These are phyloP conservation scores for Themeda triandra DNA, from an alignment of 176 grass and related monocot species.

Conservation along the genomic window DNA sequence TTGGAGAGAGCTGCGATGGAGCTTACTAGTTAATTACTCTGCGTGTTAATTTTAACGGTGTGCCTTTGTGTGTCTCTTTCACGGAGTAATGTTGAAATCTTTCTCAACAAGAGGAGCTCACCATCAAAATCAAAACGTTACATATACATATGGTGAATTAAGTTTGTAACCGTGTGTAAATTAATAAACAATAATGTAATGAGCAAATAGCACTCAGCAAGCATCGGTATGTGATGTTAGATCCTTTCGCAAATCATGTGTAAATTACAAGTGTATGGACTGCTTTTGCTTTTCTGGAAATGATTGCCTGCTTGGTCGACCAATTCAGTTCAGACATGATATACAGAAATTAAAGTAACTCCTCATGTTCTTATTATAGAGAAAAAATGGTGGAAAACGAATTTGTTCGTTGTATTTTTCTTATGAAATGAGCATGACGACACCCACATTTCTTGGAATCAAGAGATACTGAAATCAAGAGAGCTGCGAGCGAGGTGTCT, in stretches of 20 bases:
- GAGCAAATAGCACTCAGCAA: background rate
- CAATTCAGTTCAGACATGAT: background rate
- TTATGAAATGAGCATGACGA: background rate
- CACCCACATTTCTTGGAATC: background rate
- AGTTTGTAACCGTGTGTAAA: constrained; percentile 38
- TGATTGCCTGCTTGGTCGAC: background rate
- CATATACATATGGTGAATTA: background rate
- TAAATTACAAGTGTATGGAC: background rate
- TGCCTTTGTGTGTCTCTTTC: background rate
- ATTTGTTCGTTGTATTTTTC: background rate
- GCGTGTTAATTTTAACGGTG: background rate
- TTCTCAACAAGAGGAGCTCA: background rate
- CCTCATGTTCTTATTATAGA: background rate
- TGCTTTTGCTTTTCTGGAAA: background rate
- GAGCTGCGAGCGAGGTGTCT: too few relatives aligned
- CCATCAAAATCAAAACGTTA: background rate
- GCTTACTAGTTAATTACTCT: too few relatives aligned
- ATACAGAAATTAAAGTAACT: too few relatives aligned
- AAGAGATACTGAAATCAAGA: background rate
- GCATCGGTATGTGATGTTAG: constrained; percentile 2
- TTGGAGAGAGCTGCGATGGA: background rate
- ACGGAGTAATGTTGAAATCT: background rate
- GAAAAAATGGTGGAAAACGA: too few relatives aligned
- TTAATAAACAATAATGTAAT: constrained; percentile 26
- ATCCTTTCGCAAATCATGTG: background rate